A percentile compares a stretch with the other conserved stretches of the same genome.
Conservation (phyloP, 495 filamentous ascomycete species). For the Acidomyces sp. region DNA sequence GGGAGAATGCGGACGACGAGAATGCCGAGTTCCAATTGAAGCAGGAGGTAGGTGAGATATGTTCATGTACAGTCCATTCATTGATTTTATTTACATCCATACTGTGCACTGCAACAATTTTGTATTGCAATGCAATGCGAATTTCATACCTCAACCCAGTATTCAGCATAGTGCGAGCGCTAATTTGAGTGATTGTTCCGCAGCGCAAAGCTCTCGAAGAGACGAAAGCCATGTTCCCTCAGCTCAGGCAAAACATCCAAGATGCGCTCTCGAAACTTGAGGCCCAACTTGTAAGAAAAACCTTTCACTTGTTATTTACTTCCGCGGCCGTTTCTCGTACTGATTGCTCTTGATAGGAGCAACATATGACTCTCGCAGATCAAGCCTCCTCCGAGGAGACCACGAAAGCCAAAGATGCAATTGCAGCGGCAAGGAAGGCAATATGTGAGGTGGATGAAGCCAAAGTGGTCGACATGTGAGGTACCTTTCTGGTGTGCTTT, state of each 20-base stretch:
- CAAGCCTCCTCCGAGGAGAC: constrained; percentile 25
- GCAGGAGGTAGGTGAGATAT: constrained; percentile 55
- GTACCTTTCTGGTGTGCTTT: too few relatives aligned
- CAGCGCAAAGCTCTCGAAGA: constrained; percentile 67
- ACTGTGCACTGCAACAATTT: neutral
- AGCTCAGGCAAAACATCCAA: constrained; percentile 49
- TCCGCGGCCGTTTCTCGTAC: neutral
- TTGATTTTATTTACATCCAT: too few relatives aligned
- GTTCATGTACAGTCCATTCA: too few relatives aligned
- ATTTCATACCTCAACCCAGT: too few relatives aligned
- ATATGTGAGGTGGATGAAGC: too few relatives aligned
- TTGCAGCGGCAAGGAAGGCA: constrained; percentile 24
- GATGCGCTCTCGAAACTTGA: constrained; percentile 58
- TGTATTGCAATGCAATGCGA: neutral
- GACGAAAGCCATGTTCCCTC: constrained; percentile 65
- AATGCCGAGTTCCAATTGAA: constrained; percentile 51
- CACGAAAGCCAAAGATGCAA: constrained; percentile 30
- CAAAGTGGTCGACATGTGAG: too few relatives aligned
- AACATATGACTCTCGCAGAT: constrained; percentile 25
- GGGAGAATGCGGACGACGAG: constrained; percentile 26
- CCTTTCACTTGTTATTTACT: neutral
- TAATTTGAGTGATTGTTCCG: too few relatives aligned
- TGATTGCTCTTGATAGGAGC: constrained; percentile 20
- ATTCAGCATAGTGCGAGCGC: too few relatives aligned
- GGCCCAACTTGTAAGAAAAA: constrained; percentile 42